phyloP scores from a whole-genome alignment of 23 red algal species.

The Gracilaria caudata region DNA sequence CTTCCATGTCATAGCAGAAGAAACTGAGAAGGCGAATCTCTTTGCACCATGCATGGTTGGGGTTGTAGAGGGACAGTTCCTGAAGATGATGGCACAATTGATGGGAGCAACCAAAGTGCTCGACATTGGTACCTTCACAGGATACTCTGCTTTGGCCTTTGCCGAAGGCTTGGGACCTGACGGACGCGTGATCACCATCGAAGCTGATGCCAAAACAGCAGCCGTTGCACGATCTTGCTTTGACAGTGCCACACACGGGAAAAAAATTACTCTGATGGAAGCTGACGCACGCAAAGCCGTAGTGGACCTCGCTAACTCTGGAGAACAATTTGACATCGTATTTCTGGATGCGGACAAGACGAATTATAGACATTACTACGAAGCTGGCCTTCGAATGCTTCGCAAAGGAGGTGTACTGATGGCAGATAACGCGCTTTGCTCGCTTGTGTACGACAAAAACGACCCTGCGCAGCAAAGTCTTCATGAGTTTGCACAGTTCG shows the following conservation, averaged over 20 bases:
- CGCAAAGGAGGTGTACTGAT: slow-evolving; percentile 62
- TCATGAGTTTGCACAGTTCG: slow-evolving; percentile 77
- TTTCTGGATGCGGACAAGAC: slow-evolving; percentile 94
- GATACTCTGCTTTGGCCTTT: slow-evolving; percentile 89
- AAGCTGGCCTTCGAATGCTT: slow-evolving; percentile 72
- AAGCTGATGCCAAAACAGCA: slow-evolving; percentile 70
- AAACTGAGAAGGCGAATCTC: slow-evolving; percentile 62
- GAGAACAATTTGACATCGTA: slow-evolving; percentile 85
- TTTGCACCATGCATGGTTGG: slow-evolving; percentile 90
- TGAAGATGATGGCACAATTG: slow-evolving; percentile 77
- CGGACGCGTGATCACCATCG: slow-evolving; percentile 67
- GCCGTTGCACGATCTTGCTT: slow-evolving; percentile 71
- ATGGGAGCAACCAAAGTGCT: slow-evolving; percentile 66
- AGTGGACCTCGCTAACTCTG: slow-evolving; percentile 23
- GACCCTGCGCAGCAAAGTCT: slow-evolving; percentile 73
- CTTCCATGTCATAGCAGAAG: slow-evolving; percentile 64
- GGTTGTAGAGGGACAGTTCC: slow-evolving; percentile 72
- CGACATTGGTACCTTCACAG: slow-evolving; percentile 96
- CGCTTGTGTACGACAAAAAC: slow-evolving; percentile 68
- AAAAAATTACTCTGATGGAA: slow-evolving; percentile 61
- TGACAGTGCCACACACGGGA: background rate
- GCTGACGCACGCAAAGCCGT: slow-evolving; percentile 57
- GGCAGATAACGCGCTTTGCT: slow-evolving; percentile 84
- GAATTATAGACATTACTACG: slow-evolving; percentile 86
- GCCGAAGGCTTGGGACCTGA: slow-evolving; percentile 60